phyloP scores from a whole-genome alignment of 805 yeast genomes.

The Torulaspora gathmanii region DNA sequence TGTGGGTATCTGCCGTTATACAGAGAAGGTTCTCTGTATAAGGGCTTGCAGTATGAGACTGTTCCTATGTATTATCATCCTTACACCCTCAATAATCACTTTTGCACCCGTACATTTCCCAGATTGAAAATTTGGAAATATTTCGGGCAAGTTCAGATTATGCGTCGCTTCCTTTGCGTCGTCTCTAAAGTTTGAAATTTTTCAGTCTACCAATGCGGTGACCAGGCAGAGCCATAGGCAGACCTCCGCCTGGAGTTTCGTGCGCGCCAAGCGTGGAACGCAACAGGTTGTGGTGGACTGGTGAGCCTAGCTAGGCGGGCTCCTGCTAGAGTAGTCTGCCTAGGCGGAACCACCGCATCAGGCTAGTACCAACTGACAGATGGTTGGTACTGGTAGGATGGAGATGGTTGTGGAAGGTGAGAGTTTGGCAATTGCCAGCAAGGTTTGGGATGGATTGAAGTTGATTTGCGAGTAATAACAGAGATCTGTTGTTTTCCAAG shows the following conservation, averaged over 20 bases:
- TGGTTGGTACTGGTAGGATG: too few species aligned
- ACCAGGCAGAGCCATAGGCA: not conserved
- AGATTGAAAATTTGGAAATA: not conserved
- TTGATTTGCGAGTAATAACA: not conserved
- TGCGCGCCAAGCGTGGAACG: not conserved
- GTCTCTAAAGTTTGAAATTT: too few species aligned
- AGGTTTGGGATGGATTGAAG: not conserved
- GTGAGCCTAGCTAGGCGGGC: not conserved
- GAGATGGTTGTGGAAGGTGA: constrained; percentile 3
- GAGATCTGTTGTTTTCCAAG: not conserved
- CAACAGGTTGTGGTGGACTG: not conserved
- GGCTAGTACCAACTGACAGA: too few species aligned
- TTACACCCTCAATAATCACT: too few species aligned
- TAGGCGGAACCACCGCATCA: too few species aligned
- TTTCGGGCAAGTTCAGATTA: not conserved
- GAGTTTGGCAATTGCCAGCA: not conserved
- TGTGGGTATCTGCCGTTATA: too few species aligned
- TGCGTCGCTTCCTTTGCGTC: constrained; percentile 4
- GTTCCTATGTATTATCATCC: not conserved
- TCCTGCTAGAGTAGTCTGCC: too few species aligned
- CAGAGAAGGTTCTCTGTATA: too few species aligned
- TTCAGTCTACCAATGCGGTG: not conserved
- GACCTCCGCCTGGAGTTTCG: not conserved
- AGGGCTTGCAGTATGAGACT: not conserved
- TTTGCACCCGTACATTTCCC: not conserved